Conservation (phyloP, 371 early-diverging fungal species). For the Mortierella sp. region DNA sequence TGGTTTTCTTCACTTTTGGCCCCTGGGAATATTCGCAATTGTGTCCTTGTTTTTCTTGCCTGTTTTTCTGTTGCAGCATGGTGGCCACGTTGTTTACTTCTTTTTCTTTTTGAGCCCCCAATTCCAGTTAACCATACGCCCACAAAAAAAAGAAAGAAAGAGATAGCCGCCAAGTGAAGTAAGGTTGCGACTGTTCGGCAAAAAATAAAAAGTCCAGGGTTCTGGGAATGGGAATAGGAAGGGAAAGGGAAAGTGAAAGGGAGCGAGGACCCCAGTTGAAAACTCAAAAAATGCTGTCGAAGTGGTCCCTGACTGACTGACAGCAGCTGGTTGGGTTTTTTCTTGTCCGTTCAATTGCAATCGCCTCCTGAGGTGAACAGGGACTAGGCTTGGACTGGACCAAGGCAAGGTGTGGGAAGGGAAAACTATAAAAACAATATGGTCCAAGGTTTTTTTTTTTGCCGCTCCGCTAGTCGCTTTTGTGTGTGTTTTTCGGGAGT, state of each 20-base stretch:
- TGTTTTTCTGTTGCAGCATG: not conserved
- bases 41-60: not conserved
- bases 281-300: not conserved
- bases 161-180: not conserved
- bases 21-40: not conserved
- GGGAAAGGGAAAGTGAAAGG: no score
- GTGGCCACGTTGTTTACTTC: not conserved
- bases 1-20: not conserved
- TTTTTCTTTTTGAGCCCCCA: not conserved
- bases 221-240: not conserved
- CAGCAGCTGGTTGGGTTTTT: not conserved
- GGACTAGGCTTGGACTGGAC: not conserved
- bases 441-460: not conserved
- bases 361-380: not conserved
- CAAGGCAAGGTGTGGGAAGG: not conserved
- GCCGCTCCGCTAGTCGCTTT: not conserved
- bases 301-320: not conserved
- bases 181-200: not conserved
- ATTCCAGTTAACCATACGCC: not conserved
- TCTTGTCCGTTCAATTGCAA: not conserved
- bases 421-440: not conserved
- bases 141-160: not conserved
- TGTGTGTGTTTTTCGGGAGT: not conserved
- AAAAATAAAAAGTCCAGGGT: not conserved
- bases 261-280: conserved; percentile 1